Evolutionary conservation across 495 filamentous ascomycete species (phyloP).

Genomic region (Daldinia vernicosa): DNA sequence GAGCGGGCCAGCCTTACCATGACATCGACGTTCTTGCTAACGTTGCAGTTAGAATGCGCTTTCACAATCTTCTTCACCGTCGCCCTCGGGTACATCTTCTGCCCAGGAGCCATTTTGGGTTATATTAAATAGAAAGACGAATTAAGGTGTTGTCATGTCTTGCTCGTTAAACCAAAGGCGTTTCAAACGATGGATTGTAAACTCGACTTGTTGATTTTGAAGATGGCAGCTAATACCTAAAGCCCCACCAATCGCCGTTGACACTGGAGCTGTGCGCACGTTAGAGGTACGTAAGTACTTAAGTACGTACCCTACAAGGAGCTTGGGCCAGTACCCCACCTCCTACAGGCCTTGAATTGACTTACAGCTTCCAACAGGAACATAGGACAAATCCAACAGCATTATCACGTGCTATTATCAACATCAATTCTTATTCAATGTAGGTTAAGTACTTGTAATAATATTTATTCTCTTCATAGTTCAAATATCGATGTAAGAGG

Average conservation of each 20-base stretch:
- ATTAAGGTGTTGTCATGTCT: neutral
- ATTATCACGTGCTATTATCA: conserved; percentile 4
- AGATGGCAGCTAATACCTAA: neutral
- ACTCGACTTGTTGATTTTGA: conserved; percentile 9
- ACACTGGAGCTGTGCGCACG: neutral
- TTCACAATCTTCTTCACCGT: conserved; percentile 90
- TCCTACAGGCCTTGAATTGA: neutral
- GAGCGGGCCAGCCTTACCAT: conserved; percentile 64
- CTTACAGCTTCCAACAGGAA: neutral
- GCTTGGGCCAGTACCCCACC: neutral
- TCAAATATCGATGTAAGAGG: too few relatives aligned
- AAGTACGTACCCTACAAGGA: neutral
- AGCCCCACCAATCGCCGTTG: neutral
- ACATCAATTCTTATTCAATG: neutral
- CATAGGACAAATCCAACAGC: neutral
- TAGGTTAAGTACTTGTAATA: neutral
- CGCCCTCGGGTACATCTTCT: conserved; percentile 84
- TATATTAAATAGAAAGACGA: neutral
- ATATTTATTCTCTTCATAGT: too few relatives aligned
- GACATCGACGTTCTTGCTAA: conserved; percentile 89
- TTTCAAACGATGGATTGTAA: neutral
- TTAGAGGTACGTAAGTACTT: neutral
- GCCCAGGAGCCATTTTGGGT: conserved; percentile 59
- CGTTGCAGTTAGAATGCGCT: conserved; percentile 79
- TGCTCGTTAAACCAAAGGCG: neutral